Base-by-base conservation (phyloP, 371 early-diverging fungal species). In the Cokeromyces recurvatus region DNA sequence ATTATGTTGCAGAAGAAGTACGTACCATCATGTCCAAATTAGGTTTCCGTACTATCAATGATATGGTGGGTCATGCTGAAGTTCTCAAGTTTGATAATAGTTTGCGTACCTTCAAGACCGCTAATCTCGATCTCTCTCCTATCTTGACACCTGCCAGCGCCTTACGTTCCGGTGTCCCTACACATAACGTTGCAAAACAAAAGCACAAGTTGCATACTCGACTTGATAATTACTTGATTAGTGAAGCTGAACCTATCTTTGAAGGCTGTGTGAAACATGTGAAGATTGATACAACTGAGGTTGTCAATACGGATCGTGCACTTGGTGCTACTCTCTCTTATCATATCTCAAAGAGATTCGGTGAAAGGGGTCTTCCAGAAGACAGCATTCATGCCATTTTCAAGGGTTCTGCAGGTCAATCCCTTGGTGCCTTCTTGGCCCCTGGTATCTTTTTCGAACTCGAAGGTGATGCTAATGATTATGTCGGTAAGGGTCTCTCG, bases 391-490 rank as follows among this genome's bases (percentile, higher is more conserved):
- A 87, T 43, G 75, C 94, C 53, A 82, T 78, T 34, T 66, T 94
- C 39, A 81, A 60, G 19, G 98, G 98, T 4, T 94, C 93, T 27
- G 98, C 96, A 6, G 98, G 98, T 52, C 98, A 97, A 74, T 91
- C 92, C 2, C 75, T 95, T 35, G 98, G 94, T 51, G 96, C 95
- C 16, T 97, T 95, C 79, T 68, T 97, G 38, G 91, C 92, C 12
- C 77, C 84, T 12, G 96, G 96, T 54, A 76, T 96, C 40, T 83
- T 87, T 22, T 77, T 97, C 23, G 91, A 91, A 47, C 74, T 97
- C 32, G 95, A 97, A 64, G 98, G 98, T 50, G 98, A 95, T 59
- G 82, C 94, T 15, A 97, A 97, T 75, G 98, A 96, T 71, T 97
- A 96, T 55, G 96, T 94, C 32, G 98, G 96, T 50, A 97, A 97